Conservation (phyloP, 768 basidiomycete species). For the Sarcodon sp. region DNA sequence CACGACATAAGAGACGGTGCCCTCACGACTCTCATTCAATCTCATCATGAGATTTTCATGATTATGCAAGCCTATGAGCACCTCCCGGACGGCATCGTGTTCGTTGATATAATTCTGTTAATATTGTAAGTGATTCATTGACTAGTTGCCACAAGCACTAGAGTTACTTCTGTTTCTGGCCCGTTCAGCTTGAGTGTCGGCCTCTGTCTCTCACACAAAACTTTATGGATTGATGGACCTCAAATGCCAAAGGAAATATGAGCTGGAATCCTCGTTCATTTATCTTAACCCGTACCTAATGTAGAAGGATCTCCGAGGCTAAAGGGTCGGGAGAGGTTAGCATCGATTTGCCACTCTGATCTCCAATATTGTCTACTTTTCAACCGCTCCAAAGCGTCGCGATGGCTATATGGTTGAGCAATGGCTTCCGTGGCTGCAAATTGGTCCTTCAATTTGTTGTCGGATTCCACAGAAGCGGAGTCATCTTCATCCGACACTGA, state of each 20-base stretch:
- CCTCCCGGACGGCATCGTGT: conserved; percentile 64
- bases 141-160: neutral
- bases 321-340: conserved; percentile 30
- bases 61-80: conserved; percentile 68
- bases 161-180: conserved; percentile 27
- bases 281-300: conserved; percentile 31
- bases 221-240: conserved; percentile 35
- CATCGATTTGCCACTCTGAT: conserved; percentile 44
- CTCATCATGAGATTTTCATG: conserved; percentile 43
- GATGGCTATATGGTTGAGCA: conserved; percentile 23
- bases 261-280: neutral
- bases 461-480: neutral
- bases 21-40: conserved; percentile 13
- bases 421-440: neutral
- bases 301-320: conserved; percentile 63
- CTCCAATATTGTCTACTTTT: conserved; percentile 65
- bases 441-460: neutral
- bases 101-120: conserved; percentile 58
- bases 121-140: neutral
- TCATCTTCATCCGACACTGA: neutral
- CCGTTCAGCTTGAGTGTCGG: conserved; percentile 25
- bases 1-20: conserved; percentile 21
- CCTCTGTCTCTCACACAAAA: conserved; percentile 22
- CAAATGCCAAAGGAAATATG: neutral
- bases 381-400: conserved; percentile 50